Evolutionary conservation across 441 rosid species (phyloP), one percentile per base, ranked within the genome.

Genomic region (Pelargonium hybrid): DNA sequence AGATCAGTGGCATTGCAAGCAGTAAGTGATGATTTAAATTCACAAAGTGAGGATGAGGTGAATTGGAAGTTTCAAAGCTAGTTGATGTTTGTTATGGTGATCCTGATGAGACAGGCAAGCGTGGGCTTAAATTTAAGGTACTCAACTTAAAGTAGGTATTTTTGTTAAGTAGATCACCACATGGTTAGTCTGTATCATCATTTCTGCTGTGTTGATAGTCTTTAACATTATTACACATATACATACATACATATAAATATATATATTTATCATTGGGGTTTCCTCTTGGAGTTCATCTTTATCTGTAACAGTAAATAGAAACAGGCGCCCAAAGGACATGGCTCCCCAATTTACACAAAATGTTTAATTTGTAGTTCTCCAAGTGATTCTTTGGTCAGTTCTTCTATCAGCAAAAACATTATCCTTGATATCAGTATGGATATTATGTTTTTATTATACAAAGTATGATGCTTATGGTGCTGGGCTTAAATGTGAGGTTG

Each of bases 41-140:
- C 75, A 4, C 81, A 72, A 11, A 80, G 21, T 7, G 65, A 37
- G 14, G 70, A 63, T 4, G 72, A 76, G 88, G 84, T 56, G 70
- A 78, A 8, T 92, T 85, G 71, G 91, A 82, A 66, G 95, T 92
- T 2, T 86, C 79, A 23, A 82, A 72, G 48, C 15, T 90, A 21
- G 59, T 88, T 20, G 76, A 68, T 41, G 84, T 92, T 29, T 72
- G 83, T 69, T 87, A 78, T 20, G 90, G 96, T 17, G 84, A 87
- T 64, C 89, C 89, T 0, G 80, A 81, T 0, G 74, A 76, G 48
- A 76, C 43, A 20, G 18, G 69, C 50, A 71, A 85, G 17, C 62
- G 70, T 8, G 87, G 83, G 15, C 57, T 92, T 56, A 50, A 85
- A 70, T 75, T 88, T 2, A 82, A 84, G 91, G 98, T 87, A 79